These are phyloP conservation scores for Ganoderma boninense DNA, from an alignment of 1,284 basidiomycete species.

Conservation along the genomic window DNA sequence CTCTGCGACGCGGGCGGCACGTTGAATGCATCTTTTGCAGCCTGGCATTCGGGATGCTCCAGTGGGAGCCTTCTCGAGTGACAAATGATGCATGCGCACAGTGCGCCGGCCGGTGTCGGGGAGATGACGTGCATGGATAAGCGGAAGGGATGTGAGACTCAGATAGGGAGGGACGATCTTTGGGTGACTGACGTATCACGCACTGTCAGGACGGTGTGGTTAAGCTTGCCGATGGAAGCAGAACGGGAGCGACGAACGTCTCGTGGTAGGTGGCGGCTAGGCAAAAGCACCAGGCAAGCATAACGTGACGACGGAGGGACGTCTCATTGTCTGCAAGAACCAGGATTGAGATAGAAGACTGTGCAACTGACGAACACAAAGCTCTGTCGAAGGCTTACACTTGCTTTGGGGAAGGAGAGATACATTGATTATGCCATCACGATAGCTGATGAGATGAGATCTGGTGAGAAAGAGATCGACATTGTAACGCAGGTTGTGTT, in stretches of 20 bases:
- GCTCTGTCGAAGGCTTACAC: too few species aligned
- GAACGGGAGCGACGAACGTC: conserved; percentile 1
- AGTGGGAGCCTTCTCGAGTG: neutral
- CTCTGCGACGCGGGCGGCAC: neutral
- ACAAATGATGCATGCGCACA: neutral
- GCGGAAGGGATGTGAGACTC: neutral
- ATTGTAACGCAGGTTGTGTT: neutral
- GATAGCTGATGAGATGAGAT: neutral
- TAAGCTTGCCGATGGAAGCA: conserved; percentile 17
- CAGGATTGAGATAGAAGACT: conserved; percentile 13
- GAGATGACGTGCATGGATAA: neutral
- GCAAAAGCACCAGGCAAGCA: neutral
- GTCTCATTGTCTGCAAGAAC: conserved; percentile 16
- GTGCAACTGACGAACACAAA: neutral
- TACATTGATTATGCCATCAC: neutral
- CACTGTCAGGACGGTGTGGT: conserved; percentile 16
- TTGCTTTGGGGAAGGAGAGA: neutral
- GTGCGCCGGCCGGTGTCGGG: neutral
- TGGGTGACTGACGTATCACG: conserved; percentile 2
- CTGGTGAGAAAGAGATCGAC: neutral
- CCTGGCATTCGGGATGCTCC: neutral
- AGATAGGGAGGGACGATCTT: neutral
- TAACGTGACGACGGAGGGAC: neutral
- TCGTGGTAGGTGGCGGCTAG: conserved; percentile 3
- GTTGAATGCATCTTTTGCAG: neutral